Evolutionary conservation across 2,329 filamentous ascomycete species (phyloP).

Genomic region (Curvularia eragrostidis): DNA sequence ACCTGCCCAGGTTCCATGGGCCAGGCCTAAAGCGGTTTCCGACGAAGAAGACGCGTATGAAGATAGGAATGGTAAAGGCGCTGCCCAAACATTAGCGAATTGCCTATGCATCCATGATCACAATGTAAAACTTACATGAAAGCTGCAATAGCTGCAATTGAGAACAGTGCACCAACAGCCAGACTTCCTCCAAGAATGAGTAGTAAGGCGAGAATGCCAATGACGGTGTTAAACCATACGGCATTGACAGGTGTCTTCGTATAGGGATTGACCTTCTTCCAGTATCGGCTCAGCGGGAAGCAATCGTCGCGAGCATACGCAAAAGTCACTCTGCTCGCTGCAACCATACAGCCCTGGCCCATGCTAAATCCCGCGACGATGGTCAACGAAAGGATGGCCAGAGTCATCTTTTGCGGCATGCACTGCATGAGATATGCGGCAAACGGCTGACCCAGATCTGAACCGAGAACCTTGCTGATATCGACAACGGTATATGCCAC

Average conservation of each 20-base stretch:
- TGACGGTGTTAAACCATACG: conserved; percentile 68
- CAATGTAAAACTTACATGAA: conserved; percentile 57
- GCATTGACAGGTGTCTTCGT: conserved; percentile 74
- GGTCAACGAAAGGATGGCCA: conserved; percentile 69
- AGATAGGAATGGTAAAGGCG: conserved; percentile 64
- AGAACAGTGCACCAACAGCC: conserved; percentile 72
- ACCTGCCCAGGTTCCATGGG: conserved; percentile 71
- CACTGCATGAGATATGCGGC: conserved; percentile 73
- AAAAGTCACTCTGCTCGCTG: conserved; percentile 71
- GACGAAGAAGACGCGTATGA: conserved; percentile 66
- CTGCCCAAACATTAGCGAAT: conserved; percentile 7
- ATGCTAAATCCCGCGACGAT: conserved; percentile 74
- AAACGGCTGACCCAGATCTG: conserved; percentile 72
- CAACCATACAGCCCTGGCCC: conserved; percentile 76
- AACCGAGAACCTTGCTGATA: conserved; percentile 64
- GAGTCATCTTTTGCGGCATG: conserved; percentile 64
- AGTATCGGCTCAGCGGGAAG: conserved; percentile 66
- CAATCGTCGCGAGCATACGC: conserved; percentile 76
- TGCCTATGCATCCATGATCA: background rate
- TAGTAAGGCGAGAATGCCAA: conserved; percentile 67
- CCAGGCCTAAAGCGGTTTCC: conserved; percentile 69
- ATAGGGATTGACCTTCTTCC: conserved; percentile 65
- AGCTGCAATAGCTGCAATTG: conserved; percentile 71
- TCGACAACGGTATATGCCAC: conserved; percentile 75
- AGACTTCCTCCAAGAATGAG: conserved; percentile 69